Base-by-base conservation (phyloP, 2,329 filamentous ascomycete species). In the Fusarium sp. region DNA sequence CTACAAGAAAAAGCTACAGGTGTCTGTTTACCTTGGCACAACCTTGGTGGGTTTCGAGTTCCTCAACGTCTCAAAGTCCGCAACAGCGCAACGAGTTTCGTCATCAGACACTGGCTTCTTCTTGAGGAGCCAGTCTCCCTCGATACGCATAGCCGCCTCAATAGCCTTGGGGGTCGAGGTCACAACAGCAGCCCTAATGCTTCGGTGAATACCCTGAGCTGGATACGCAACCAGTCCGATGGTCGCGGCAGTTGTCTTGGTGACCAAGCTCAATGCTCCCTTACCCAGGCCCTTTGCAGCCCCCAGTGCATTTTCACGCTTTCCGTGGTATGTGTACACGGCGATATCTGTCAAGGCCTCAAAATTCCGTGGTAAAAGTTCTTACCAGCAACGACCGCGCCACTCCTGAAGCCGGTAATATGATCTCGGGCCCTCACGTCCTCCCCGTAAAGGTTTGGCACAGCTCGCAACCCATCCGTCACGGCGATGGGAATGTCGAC, bases 281-380 rank as follows among this genome's bases (percentile, higher is more conserved):
- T 64, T 64, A 0, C 50, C 50, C 6, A 64, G 16, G 1, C 62
- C 62, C 37, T 64, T 64, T n/a, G 50, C 50, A 25, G 50, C 62
- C 25, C 62, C 62, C 5, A 57, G 4, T 10, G 50, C 62, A 27
- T 64, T 16, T 25, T 64, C n/a, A 18, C 48, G 61, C 35, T 64
- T 64, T 1, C 61, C 48, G 11, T 64, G 61, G 23, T 64, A 64
- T 2, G 61, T 64, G n/a, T 64, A 57, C 2, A 57, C 35, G 27
- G 61, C 25, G 6, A 52, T 30, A 23, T 64, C 61, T 18, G 61
- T 64, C n/a, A 64, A 16, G 4, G 61, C 61, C 11, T 64, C 61
- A 43, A 64, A 6, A 64, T 41, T 9, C 61, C 61, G 25, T 64
- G 61, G 16, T 52, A 57, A 23, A 64, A 64, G 48, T 64, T 64